Evolutionary conservation across 106 monocot genomes (phyloP), one percentile per base, ranked within the genome.

Genomic region (Posidonia australis): DNA sequence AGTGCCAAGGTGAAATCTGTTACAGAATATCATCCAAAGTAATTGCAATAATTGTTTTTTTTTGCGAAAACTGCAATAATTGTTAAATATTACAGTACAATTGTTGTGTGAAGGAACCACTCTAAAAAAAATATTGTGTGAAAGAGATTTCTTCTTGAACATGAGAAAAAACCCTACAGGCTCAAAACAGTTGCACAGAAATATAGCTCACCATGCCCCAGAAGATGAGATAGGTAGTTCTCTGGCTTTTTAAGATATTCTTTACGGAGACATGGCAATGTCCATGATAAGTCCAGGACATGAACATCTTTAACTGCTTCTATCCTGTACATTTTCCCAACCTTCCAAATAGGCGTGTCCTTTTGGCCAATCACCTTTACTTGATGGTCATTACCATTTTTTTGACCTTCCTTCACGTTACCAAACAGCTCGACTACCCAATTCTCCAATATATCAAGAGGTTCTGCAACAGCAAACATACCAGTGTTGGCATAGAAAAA

Each of bases 261-360:
- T 67, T 83, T 85, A 32, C 71, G 78, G 57, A 98, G 82, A 75
- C 90, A 98, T 23, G 96, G 96, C 48, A 98, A 78, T 46, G 80
- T 83, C 90, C 96, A 98, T 43, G 87, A 74, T 58, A 98, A 81
- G 13, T 91, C 82, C 3, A 98, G 77, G 24, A 79, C 58, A 67
- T 98, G 87, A 69, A 85, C 79, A 85, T 98, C 91, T 77, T 85
- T 98, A 63, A 98, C 91, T 20, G 96, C 90, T 65, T 90, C 90
- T 53, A 88, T 75, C 58, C 80, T 82, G 62, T 98, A 85, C 48
- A 98, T 43, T 67, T 77, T 91, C 18, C 87, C 90, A 2, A 72
- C 61, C 58, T 80, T 87, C 96, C 96, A 98, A 32, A 88, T 77
- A 63, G 87, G 82, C 66, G 64, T 60, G 41, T 74, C 58, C 31